Evolutionary conservation across 2,329 filamentous ascomycete genomes (phyloP), one percentile per base, ranked within the genome.

Genomic region (Colletotrichum musicola): DNA sequence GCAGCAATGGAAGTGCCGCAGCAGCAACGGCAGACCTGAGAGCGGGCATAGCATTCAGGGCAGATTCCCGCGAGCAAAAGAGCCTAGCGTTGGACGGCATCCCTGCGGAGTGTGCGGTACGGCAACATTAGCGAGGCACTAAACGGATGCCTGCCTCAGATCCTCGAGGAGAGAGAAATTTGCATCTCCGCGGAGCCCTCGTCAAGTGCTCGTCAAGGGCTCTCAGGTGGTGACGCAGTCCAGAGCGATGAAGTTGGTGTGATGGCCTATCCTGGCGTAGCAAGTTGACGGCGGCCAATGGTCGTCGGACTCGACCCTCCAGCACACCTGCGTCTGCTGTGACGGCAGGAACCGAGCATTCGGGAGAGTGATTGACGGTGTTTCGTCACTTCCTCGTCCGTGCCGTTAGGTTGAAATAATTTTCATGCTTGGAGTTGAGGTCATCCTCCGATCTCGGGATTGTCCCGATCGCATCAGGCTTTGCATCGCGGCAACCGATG

Each of bases 131-230:
- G 62, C 66, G 66, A 65, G n/a, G 30, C 62, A 60, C 62, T 68
- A 66, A 65, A 20, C 54, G 50, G 40, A 68, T 68, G 62, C 62
- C 50, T 66, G 62, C 66, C 50, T 65, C 55, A 56, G 66, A 68
- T 68, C 62, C 66, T 68, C 18, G 66, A 61, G 20, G 62, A 66
- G 49, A 55, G 14, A 27, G 61, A 44, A 65, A 56, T 40, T 68
- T 65, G 55, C 55, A 65, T 68, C 55, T 68, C 66, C 66, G 66
- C 66, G 66, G 66, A 46, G 22, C 13, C 42, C 49, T 55, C 40
- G n/a, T 59, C 57, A 18, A 20, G 6, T 47, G n/a, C 16, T n/a
- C 27, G 30, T 16, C 54, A 57, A 25, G n/a, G 16, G 13, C 13
- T n/a, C n/a, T 18, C 27, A 22, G 27, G 42, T 30, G 25, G 46